Conservation (phyloP, 108 stramenopile genomes). For the Epithemia pelagica region DNA sequence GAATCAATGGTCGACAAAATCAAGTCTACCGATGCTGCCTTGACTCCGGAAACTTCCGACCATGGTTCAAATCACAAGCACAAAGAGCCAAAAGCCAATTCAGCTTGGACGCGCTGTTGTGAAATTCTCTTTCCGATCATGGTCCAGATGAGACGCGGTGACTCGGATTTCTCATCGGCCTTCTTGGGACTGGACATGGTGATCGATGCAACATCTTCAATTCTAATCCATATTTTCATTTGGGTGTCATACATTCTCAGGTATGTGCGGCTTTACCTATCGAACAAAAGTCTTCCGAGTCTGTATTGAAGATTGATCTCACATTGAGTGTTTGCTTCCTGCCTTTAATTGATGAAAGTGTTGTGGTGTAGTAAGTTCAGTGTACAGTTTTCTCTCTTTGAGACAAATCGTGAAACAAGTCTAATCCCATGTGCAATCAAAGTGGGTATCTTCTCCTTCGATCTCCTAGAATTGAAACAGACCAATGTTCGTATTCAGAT, state of each 20-base stretch:
- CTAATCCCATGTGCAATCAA: too few relatives aligned
- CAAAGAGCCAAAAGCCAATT: too few relatives aligned
- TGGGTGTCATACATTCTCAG: constrained; percentile 30
- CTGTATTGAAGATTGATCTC: too few relatives aligned
- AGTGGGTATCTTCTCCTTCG: too few relatives aligned
- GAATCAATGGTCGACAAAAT: too few relatives aligned
- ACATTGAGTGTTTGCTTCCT: background rate
- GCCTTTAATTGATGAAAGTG: background rate
- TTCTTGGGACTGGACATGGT: constrained; percentile 19
- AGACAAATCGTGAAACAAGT: too few relatives aligned
- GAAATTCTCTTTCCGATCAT: background rate
- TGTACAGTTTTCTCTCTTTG: too few relatives aligned
- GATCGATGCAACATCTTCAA: constrained; percentile 18
- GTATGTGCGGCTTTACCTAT: too few relatives aligned
- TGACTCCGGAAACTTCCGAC: too few relatives aligned
- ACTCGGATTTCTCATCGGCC: background rate
- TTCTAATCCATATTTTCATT: constrained; percentile 3
- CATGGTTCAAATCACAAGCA: too few relatives aligned
- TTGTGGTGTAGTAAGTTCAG: constrained; percentile 4
- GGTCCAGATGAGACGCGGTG: background rate
- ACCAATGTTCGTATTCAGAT: background rate
- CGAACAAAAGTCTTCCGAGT: too few relatives aligned
- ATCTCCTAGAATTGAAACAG: background rate
- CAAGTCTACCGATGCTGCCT: too few relatives aligned
- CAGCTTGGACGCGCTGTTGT: background rate